Evolutionary conservation across 1,284 basidiomycete genomes (phyloP).

Genomic region (Abortiporus biennis): DNA sequence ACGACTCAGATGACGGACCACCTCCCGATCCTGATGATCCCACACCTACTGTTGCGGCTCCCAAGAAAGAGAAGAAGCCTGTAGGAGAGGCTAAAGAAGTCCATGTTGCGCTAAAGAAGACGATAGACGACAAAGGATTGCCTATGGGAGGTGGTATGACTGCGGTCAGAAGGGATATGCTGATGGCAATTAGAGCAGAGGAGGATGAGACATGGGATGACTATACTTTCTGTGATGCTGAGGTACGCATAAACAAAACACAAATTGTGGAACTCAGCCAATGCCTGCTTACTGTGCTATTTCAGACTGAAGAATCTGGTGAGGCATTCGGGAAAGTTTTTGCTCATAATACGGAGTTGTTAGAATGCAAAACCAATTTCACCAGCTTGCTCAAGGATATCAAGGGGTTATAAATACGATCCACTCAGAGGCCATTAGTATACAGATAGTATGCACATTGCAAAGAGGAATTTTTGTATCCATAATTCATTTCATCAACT

Average conservation of each 20-base stretch:
- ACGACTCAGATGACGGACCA: slow-evolving; percentile 71
- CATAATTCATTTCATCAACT: too few relatives aligned
- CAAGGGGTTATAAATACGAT: slow-evolving; percentile 38
- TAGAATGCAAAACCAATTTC: slow-evolving; percentile 58
- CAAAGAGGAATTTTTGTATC: too few relatives aligned
- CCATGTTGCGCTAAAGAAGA: slow-evolving; percentile 65
- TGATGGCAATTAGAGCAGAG: slow-evolving; percentile 61
- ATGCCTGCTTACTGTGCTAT: neutral
- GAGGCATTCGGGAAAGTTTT: slow-evolving; percentile 55
- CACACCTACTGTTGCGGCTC: slow-evolving; percentile 30
- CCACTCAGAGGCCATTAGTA: too few relatives aligned
- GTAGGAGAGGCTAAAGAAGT: slow-evolving; percentile 61
- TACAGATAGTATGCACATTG: too few relatives aligned
- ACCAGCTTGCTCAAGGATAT: slow-evolving; percentile 57
- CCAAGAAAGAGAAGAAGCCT: slow-evolving; percentile 51
- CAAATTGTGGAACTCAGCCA: slow-evolving; percentile 3
- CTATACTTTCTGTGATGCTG: slow-evolving; percentile 52
- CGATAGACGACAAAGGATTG: slow-evolving; percentile 49
- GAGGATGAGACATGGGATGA: slow-evolving; percentile 71
- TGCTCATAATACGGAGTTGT: slow-evolving; percentile 44
- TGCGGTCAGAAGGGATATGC: slow-evolving; percentile 58
- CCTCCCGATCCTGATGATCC: slow-evolving; percentile 75
- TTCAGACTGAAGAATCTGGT: slow-evolving; percentile 50
- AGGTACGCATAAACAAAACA: slow-evolving; percentile 41
- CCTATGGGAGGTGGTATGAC: slow-evolving; percentile 30